Percentiles rank a stretch among this genome's conserved stretches.
These are phyloP conservation scores for Penicillium taxi DNA, from an alignment of 495 filamentous ascomycete species.

Conservation along the genomic window DNA sequence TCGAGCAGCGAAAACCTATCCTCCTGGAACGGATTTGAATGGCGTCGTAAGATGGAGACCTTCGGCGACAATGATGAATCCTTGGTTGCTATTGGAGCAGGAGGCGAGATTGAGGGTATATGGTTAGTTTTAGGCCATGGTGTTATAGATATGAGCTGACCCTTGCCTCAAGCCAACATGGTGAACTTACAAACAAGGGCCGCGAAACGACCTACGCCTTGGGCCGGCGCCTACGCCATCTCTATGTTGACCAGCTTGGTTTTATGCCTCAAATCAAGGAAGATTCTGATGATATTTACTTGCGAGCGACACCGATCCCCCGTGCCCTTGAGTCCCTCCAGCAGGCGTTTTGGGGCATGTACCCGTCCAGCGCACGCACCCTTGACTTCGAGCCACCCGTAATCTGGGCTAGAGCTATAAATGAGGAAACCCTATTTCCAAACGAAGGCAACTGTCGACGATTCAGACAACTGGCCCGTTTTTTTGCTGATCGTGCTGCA, in stretches of 20 bases:
- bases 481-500: constrained; percentile 76
- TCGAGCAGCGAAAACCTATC: constrained; percentile 49
- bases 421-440: constrained; percentile 87
- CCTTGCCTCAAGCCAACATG: constrained; percentile 50
- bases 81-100: constrained; percentile 55
- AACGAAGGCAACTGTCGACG: constrained; percentile 81
- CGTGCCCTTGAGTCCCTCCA: constrained; percentile 84
- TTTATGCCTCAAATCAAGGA: constrained; percentile 69
- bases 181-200: constrained; percentile 82
- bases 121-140: constrained; percentile 40
- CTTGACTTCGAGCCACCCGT: constrained; percentile 60
- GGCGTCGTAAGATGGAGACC: constrained; percentile 71
- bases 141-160: constrained; percentile 9
- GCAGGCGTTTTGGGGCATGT: constrained; percentile 83
- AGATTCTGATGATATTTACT: constrained; percentile 65
- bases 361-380: constrained; percentile 62
- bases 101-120: constrained; percentile 63
- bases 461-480: constrained; percentile 68
- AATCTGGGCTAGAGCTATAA: constrained; percentile 61
- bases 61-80: constrained; percentile 68
- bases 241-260: constrained; percentile 81
- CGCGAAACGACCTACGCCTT: constrained; percentile 76
- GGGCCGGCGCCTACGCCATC: constrained; percentile 65
- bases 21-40: constrained; percentile 62
- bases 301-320: constrained; percentile 77